Percentiles rank a stretch among this genome's conserved stretches.
Conservation (phyloP, 805 yeast genomes). For the Candida ascalaphidarum region DNA sequence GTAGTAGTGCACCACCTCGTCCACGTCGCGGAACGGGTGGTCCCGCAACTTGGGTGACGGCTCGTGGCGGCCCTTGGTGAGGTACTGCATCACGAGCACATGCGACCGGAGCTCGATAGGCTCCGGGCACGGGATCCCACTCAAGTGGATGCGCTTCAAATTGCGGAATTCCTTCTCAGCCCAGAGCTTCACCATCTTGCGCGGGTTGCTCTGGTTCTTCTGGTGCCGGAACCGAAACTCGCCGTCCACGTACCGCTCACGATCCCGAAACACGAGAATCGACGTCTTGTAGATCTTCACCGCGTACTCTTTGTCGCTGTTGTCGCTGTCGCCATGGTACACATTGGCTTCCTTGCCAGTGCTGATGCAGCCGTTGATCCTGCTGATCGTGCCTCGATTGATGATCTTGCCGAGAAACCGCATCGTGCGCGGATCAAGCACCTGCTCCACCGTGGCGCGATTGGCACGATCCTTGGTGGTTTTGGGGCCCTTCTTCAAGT, state of each 20-base stretch:
- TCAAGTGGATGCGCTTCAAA: conserved; percentile 66
- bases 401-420: conserved; percentile 73
- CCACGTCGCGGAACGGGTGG: conserved; percentile 61
- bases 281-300: conserved; percentile 95
- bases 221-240: conserved; percentile 87
- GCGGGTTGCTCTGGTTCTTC: conserved; percentile 81
- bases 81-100: conserved; percentile 90
- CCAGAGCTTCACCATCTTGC: conserved; percentile 97
- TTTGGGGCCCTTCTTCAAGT: conserved; percentile 48
- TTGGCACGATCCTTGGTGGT: conserved; percentile 76
- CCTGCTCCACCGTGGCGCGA: conserved; percentile 95
- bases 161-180: conserved; percentile 97
- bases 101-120: conserved; percentile 85
- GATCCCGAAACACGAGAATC: conserved; percentile 90
- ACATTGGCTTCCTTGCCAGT: conserved; percentile 99
- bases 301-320: conserved; percentile 54
- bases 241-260: conserved; percentile 94
- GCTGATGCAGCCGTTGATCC: conserved; percentile 86
- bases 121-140: conserved; percentile 89
- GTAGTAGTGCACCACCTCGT: conserved; percentile 60
- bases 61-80: conserved; percentile 71
- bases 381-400: conserved; percentile 74
- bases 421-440: conserved; percentile 89
- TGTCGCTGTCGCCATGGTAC: conserved; percentile 65
- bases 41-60: conserved; percentile 89